Percentiles rank a stretch among this genome's conserved stretches.
phyloP scores from a whole-genome alignment of 139 green algal genomes.

The Tetratostichococcus sp. region DNA sequence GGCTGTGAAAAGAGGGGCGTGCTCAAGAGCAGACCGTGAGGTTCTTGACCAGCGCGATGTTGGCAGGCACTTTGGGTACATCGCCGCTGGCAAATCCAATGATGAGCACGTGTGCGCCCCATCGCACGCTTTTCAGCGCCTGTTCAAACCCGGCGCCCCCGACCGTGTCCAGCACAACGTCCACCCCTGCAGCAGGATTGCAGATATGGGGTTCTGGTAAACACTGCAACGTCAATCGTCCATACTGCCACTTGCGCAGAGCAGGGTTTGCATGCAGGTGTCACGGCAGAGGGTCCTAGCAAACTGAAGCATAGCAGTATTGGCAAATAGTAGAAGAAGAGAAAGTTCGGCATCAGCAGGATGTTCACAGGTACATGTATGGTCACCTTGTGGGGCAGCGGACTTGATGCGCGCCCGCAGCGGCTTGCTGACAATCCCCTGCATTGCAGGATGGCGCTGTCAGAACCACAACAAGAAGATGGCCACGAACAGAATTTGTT shows the following conservation, averaged over 20 bases:
- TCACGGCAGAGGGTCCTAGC: too few species aligned
- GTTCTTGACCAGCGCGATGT: conserved; percentile 87
- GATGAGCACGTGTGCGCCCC: conserved; percentile 77
- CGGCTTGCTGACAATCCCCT: background rate
- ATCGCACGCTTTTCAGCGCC: conserved; percentile 54
- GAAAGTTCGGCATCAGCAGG: too few species aligned
- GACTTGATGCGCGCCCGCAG: background rate
- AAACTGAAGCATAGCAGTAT: too few species aligned
- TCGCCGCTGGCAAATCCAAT: conserved; percentile 77
- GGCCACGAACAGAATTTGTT: too few species aligned
- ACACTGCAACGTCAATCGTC: too few species aligned
- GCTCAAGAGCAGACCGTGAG: conserved; percentile 44
- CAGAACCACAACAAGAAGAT: too few species aligned
- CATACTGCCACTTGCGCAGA: background rate
- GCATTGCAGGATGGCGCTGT: background rate
- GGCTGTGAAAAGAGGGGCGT: too few species aligned
- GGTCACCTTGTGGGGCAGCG: background rate
- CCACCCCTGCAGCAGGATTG: conserved; percentile 48
- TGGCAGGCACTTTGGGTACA: conserved; percentile 64
- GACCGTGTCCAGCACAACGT: conserved; percentile 84
- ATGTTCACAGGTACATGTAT: too few species aligned
- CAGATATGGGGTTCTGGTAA: background rate
- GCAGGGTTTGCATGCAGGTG: too few species aligned
- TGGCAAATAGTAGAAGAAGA: too few species aligned
- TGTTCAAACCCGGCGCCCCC: conserved; percentile 65